Evolutionary conservation across 2,329 filamentous ascomycete genomes (phyloP).

Genomic region (Hymenoscyphus repandus): DNA sequence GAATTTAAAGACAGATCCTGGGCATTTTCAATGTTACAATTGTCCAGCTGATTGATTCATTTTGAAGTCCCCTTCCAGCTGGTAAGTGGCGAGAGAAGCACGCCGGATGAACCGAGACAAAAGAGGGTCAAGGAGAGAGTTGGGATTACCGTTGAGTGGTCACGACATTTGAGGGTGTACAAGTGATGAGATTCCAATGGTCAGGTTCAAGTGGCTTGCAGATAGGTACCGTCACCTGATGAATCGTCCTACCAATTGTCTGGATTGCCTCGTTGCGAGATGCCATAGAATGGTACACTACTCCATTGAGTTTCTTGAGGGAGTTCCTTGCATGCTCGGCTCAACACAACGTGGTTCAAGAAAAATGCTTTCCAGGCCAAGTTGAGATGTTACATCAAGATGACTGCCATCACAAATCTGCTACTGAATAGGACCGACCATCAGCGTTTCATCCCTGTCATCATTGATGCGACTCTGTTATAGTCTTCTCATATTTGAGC

Average conservation of each 20-base stretch:
- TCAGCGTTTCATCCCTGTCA: too few species aligned
- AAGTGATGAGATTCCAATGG: neutral
- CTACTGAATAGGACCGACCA: too few species aligned
- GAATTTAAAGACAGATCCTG: neutral
- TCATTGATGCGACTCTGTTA: too few species aligned
- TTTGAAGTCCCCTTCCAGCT: neutral
- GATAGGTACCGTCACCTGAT: neutral
- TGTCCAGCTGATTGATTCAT: neutral
- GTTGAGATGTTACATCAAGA: too few species aligned
- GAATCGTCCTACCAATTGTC: neutral
- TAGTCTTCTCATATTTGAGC: too few species aligned
- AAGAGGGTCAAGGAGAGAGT: neutral
- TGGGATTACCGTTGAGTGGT: neutral
- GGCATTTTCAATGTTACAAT: neutral
- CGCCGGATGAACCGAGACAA: neutral
- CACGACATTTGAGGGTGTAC: neutral
- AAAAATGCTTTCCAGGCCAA: too few species aligned
- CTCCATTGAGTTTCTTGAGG: too few species aligned
- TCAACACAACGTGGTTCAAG: too few species aligned
- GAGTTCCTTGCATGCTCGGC: too few species aligned
- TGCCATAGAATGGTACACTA: too few species aligned
- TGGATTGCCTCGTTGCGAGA: too few species aligned
- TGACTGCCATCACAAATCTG: too few species aligned
- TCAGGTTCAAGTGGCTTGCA: constrained; percentile 1
- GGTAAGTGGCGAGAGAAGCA: neutral